Conservation (phyloP, 177 flowering plant genomes). For the Telopea speciosissima region DNA sequence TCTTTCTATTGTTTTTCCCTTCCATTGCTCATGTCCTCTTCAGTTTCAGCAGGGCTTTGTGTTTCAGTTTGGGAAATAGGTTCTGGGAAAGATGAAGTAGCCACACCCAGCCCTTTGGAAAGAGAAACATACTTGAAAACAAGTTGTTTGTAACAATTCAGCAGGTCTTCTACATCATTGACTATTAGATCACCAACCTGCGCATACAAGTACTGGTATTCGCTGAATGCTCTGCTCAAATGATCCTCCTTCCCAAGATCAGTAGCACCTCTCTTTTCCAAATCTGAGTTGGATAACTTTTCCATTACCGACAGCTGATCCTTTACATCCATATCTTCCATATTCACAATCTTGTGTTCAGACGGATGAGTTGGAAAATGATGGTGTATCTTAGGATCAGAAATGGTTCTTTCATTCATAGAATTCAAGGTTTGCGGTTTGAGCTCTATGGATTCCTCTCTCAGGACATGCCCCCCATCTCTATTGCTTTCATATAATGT, state of each 20-base stretch:
- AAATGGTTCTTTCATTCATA: conserved; percentile 19
- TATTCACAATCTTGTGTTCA: conserved; percentile 20
- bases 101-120: conserved; percentile 52
- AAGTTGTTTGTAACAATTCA: conserved; percentile 55
- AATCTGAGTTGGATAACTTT: conserved; percentile 59
- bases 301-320: conserved; percentile 24
- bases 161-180: conserved; percentile 54
- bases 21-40: conserved; percentile 14
- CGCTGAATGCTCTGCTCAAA: conserved; percentile 30
- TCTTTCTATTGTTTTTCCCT: conserved; percentile 8
- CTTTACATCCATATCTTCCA: conserved; percentile 20
- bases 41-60: conserved; percentile 9
- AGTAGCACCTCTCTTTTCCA: conserved; percentile 72
- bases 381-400: conserved; percentile 5
- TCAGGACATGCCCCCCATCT: neutral
- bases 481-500: neutral
- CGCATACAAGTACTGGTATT: conserved; percentile 55
- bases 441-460: conserved; percentile 22
- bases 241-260: conserved; percentile 65
- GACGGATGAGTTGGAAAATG: conserved; percentile 24
- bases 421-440: conserved; percentile 21
- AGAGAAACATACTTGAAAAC: conserved; percentile 65
- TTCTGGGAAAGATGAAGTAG: conserved; percentile 18
- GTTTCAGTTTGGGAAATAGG: conserved; percentile 19
- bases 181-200: conserved; percentile 53